Percentiles rank a stretch among this genome's conserved stretches.
Evolutionary conservation across 2,329 filamentous ascomycete genomes (phyloP).

Genomic region (Stagonosporopsis vannaccii): DNA sequence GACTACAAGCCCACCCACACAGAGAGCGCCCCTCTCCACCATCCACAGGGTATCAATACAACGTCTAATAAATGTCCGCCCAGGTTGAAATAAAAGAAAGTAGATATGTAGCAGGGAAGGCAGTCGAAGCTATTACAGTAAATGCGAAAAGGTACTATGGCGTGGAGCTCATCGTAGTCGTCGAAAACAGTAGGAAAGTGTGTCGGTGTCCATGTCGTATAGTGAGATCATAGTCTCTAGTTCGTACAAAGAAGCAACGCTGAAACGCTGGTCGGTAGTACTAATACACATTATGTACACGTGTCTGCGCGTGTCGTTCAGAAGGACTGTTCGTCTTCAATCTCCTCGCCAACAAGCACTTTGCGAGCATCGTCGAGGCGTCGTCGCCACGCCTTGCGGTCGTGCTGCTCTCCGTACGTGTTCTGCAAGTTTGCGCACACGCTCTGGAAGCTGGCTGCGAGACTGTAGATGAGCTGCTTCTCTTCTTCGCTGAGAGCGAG

Average conservation of each 20-base stretch:
- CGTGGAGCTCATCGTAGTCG: conserved; percentile 20
- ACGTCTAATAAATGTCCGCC: conserved; percentile 16
- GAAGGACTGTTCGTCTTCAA: conserved; percentile 47
- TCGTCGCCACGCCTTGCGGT: conserved; percentile 71
- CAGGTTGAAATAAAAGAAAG: conserved; percentile 9
- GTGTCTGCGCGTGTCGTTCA: conserved; percentile 14
- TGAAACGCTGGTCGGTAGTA: conserved; percentile 14
- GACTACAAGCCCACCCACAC: conserved; percentile 27
- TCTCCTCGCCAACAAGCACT: conserved; percentile 72
- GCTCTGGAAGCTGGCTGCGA: conserved; percentile 62
- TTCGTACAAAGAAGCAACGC: conserved; percentile 19
- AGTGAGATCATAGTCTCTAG: conserved; percentile 15
- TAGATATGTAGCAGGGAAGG: conserved; percentile 6
- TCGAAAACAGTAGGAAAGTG: conserved; percentile 10
- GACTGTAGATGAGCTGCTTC: conserved; percentile 59
- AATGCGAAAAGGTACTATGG: conserved; percentile 9
- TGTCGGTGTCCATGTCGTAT: conserved; percentile 10
- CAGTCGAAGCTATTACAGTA: conserved; percentile 13
- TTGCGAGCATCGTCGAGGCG: conserved; percentile 77
- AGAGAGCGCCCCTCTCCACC: conserved; percentile 30
- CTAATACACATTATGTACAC: conserved; percentile 42
- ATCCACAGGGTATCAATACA: conserved; percentile 45
- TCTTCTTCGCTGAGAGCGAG: conserved; percentile 60
- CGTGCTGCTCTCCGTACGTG: conserved; percentile 57
- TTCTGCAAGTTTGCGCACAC: conserved; percentile 61